Evolutionary conservation across 2,329 filamentous ascomycete species (phyloP), one percentile per base, ranked within the genome.

Genomic region (Talaromyces marneffei): DNA sequence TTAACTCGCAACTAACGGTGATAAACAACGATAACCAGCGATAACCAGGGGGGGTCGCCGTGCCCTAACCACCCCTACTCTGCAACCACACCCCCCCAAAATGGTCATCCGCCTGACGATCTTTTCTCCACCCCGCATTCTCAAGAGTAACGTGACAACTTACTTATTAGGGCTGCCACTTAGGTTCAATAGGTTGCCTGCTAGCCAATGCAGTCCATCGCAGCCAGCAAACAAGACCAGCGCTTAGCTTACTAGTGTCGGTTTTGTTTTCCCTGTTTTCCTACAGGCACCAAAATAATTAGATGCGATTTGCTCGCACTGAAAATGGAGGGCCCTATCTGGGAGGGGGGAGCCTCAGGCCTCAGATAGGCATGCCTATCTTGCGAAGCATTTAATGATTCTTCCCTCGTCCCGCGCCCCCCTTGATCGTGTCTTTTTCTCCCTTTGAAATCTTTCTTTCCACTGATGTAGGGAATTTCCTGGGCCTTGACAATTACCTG

Each of bases 91-190:
- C 48, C 29, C 29, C 46, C 16, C 27, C 18, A 50, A 18, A 7
- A 12, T 31, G 46, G 46, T 29, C 27, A 48, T 37, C 40, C 55
- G 40, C 55, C 55, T 57, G 55, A 57, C 55, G 55, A 57, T 57
- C 57, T 9, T 33, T 52, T 29, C 44, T 14, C 40, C 16, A 27
- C 57, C 57, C 57, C 57, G 57, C 57, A 59, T 59, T 59, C 33
- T 35, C n/a, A n/a, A n/a, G n/a, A n/a, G n/a, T 33, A 50, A 27
- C 57, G 29, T 29, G 16, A 57, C 31, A 44, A 25, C 40, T 39
- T 8, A n/a, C 52, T n/a, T 35, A 18, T 9, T 10, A 48, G n/a
- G n/a, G 29, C 27, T 39, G 39, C 52, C 6, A 55, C 20, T 35
- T 20, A 39, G 35, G 40, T n/a, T n/a, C n/a, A n/a, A n/a, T n/a